Percentiles rank a stretch among this genome's conserved stretches.
Conservation (phyloP, 306 rosid genomes). For the Fragaria nilgerrensis region DNA sequence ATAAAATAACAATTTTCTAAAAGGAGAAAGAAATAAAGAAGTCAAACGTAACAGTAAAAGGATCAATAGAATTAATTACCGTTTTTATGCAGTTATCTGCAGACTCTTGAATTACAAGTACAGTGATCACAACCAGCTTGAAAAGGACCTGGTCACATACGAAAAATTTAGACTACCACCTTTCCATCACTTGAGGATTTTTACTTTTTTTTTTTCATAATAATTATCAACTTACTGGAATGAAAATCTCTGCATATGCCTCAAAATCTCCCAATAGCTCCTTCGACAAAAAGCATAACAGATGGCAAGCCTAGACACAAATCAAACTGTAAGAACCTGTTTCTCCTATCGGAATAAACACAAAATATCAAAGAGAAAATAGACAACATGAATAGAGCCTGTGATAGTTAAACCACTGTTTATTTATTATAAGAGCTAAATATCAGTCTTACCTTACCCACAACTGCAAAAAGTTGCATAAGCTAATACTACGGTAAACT, state of each 20-base stretch:
- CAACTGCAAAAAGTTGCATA: constrained; percentile 10
- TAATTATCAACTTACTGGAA: constrained; percentile 75
- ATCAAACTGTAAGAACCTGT: neutral
- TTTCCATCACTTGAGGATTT: neutral
- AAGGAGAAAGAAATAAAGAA: neutral
- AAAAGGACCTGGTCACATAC: constrained; percentile 80
- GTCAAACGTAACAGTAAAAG: neutral
- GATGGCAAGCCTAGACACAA: constrained; percentile 77
- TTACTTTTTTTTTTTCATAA: neutral
- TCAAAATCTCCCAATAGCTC: constrained; percentile 96
- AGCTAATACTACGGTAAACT: neutral
- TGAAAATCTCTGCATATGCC: constrained; percentile 82
- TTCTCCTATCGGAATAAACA: constrained; percentile 8
- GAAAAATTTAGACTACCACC: constrained; percentile 31
- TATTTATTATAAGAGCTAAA: constrained; percentile 4
- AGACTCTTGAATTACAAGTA: constrained; percentile 98
- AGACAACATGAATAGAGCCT: neutral
- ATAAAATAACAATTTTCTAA: neutral
- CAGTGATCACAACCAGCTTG: constrained; percentile 99
- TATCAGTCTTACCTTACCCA: neutral
- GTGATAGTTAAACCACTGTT: neutral
- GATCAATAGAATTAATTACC: constrained; percentile 44
- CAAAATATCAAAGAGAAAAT: constrained; percentile 1
- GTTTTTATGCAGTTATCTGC: constrained; percentile 97
- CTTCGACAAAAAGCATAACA: constrained; percentile 86